A percentile compares a stretch with the other conserved stretches of the same genome.
phyloP scores from a whole-genome alignment of 768 basidiomycete species.

The Inosperma sp. region DNA sequence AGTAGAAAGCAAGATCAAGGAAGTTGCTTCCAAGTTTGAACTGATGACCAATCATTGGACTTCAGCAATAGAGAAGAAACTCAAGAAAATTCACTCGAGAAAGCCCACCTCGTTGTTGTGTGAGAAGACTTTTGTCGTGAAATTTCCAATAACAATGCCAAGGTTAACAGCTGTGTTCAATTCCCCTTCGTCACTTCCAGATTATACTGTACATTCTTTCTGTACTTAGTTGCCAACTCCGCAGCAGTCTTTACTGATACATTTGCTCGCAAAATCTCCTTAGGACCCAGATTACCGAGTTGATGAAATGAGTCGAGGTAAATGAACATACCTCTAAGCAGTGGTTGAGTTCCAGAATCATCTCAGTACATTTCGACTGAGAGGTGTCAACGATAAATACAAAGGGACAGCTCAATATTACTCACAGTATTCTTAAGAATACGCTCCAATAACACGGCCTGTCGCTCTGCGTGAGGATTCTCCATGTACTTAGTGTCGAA shows the following conservation, averaged over 20 bases:
- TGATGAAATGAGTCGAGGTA: neutral
- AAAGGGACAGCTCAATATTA: conserved; percentile 13
- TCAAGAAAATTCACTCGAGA: too few relatives aligned
- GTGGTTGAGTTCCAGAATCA: conserved; percentile 82
- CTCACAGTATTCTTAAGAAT: conserved; percentile 86
- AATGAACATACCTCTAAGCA: conserved; percentile 64
- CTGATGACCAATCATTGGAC: too few relatives aligned
- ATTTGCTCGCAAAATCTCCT: conserved; percentile 82
- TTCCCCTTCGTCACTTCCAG: conserved; percentile 63
- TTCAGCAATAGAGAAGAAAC: too few relatives aligned
- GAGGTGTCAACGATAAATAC: neutral
- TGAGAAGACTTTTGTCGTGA: neutral
- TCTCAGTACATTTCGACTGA: conserved; percentile 91
- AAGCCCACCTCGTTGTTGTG: neutral
- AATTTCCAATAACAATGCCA: neutral
- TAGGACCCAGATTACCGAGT: neutral
- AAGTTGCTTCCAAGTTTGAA: too few relatives aligned
- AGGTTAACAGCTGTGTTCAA: conserved; percentile 10
- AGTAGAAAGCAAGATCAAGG: too few relatives aligned
- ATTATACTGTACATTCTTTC: conserved; percentile 91
- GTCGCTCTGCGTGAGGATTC: conserved; percentile 91
- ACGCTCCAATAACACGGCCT: conserved; percentile 84
- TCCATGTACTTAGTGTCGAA: conserved; percentile 55
- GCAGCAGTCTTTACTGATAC: conserved; percentile 74
- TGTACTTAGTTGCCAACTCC: conserved; percentile 80